Evolutionary conservation across 768 basidiomycete genomes (phyloP).

Genomic region (Boletus tomentosulus): DNA sequence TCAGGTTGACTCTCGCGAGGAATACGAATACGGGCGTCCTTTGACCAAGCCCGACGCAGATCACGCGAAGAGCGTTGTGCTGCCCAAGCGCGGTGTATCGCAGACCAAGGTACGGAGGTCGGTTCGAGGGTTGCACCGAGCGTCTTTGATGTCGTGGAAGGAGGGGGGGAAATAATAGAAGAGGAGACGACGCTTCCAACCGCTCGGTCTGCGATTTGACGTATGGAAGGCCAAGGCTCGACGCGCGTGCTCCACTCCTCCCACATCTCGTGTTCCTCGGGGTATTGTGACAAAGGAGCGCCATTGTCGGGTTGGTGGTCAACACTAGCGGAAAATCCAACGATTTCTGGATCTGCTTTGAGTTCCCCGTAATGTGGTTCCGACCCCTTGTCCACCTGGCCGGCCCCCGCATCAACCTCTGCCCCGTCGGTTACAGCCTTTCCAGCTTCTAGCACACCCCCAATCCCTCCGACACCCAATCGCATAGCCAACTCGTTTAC

Average conservation of each 20-base stretch:
- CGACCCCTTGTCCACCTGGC: slow-evolving; percentile 4
- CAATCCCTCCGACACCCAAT: slow-evolving; percentile 76
- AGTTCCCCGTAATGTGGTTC: slow-evolving; percentile 10
- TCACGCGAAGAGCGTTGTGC: slow-evolving; percentile 47
- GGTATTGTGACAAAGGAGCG: slow-evolving; percentile 6
- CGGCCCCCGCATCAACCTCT: slow-evolving; percentile 3
- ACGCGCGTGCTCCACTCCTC: slow-evolving; percentile 67
- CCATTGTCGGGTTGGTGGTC: neutral
- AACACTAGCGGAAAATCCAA: slow-evolving; percentile 15
- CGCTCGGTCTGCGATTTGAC: slow-evolving; percentile 71
- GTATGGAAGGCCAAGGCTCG: slow-evolving; percentile 66
- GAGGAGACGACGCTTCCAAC: slow-evolving; percentile 58
- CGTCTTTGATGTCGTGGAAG: slow-evolving; percentile 19
- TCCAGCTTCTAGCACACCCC: slow-evolving; percentile 51
- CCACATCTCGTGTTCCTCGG: slow-evolving; percentile 39
- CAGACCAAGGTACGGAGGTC: slow-evolving; percentile 63
- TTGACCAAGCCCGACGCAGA: slow-evolving; percentile 58
- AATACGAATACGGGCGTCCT: slow-evolving; percentile 40
- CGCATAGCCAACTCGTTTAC: slow-evolving; percentile 80
- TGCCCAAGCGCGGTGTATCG: slow-evolving; percentile 64
- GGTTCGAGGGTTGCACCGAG: slow-evolving; percentile 33
- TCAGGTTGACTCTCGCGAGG: slow-evolving; percentile 35
- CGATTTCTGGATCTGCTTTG: slow-evolving; percentile 15
- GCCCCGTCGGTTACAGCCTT: neutral
- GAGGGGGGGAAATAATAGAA: slow-evolving; percentile 9